Evolutionary conservation across 306 rosid species (phyloP), one percentile per base, ranked within the genome.

Genomic region (Dalbergia cultrata): DNA sequence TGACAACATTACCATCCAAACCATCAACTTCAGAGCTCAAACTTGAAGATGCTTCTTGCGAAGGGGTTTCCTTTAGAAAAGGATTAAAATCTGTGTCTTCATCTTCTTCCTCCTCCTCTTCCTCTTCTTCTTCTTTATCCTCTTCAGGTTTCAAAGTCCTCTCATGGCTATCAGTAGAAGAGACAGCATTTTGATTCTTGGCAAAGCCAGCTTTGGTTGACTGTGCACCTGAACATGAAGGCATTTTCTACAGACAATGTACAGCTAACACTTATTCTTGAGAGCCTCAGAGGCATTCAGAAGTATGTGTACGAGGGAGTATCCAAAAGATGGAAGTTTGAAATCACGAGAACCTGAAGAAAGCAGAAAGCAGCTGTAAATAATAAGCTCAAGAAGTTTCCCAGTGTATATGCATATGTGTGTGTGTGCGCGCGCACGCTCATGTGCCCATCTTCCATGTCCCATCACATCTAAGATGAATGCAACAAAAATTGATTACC

Each of bases 11-110:
- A 44, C 88, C 87, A 77, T 90, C 90, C 72, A 91, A 85, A 81
- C 90, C 95, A 76, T 90, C 97, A 73, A 80, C 85, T 83, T 85
- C 99, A 41, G 97, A 92, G 87, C 97, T 95, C 88, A 91, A 85
- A 84, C 97, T 93, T 17, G 95, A 95, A 44, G 95, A 91, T 71
- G 97, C 97, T 89, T 92, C 97, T 2, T 82, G 90, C 6, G 90
- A 95, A 64, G 65, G 90, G 54, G 88, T 80, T 75, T 88, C 97
- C 88, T 88, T 90, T n/a, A 91, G 64, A 83, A 90, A 91, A 17
- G 91, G 96, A 83, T 90, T 93, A 73, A 93, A 93, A 82, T 93
- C 97, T 3, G 66, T 83, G 80, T 92, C 97, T 76, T 92, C 97
- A 22, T 90, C 94, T 35, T 89, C 97, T 0, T 85, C 97, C 74